These are phyloP conservation scores for Saccharomyces pastorianus DNA, from an alignment of 1,139 yeast genomes.

Conservation along the genomic window DNA sequence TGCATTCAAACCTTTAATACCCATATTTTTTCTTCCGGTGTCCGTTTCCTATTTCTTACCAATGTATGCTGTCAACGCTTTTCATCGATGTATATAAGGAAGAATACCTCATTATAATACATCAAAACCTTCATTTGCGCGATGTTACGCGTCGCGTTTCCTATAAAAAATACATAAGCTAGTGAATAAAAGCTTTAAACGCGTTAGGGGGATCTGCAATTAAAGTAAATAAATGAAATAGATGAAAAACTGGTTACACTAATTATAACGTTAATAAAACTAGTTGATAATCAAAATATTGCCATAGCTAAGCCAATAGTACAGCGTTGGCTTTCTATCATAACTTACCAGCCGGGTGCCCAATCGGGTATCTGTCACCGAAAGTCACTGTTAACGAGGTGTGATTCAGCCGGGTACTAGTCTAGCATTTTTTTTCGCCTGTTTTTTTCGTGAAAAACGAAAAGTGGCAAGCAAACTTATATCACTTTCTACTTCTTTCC, in stretches of 20 bases:
- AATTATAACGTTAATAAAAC: too few relatives aligned
- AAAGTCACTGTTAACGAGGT: background rate
- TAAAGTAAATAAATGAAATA: too few relatives aligned
- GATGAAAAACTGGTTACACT: too few relatives aligned
- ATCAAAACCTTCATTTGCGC: background rate
- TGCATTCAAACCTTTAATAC: slow-evolving; percentile 55
- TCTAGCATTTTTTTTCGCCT: background rate
- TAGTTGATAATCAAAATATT: background rate
- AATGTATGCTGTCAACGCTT: background rate
- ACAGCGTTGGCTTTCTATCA: background rate
- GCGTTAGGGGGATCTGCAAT: background rate
- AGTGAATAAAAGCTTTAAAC: background rate
- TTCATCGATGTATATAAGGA: background rate
- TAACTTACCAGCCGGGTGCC: background rate
- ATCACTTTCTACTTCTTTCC: background rate
- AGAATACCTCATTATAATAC: background rate
- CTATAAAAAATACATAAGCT: background rate
- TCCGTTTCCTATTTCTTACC: background rate
- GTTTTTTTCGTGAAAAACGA: background rate
- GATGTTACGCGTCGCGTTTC: background rate
- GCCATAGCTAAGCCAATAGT: background rate
- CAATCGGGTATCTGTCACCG: background rate
- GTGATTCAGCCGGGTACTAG: background rate
- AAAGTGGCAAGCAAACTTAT: background rate
- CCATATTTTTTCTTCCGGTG: slow-evolving; percentile 39